Evolutionary conservation across 371 early-diverging fungal genomes (phyloP).

Genomic region (Saksenaea oblongispora): DNA sequence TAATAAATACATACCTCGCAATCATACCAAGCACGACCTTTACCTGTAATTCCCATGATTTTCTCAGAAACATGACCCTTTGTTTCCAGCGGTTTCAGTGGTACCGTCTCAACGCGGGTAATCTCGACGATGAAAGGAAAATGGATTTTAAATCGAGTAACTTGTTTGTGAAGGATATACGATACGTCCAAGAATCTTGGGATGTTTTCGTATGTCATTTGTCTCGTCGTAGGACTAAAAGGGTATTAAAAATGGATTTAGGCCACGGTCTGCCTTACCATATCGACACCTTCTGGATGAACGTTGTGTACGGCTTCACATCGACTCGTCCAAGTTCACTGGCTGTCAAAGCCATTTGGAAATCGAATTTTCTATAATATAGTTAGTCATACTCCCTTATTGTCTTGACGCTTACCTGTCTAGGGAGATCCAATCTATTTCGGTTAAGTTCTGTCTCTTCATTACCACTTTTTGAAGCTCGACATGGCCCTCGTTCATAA

Average conservation of each 20-base stretch:
- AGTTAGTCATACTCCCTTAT: not conserved
- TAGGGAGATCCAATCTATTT: conserved; percentile 42
- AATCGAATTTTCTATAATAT: conserved; percentile 39
- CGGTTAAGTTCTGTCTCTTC: conserved; percentile 21
- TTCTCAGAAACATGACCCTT: conserved; percentile 34
- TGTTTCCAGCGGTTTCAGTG: conserved; percentile 10
- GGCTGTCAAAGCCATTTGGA: conserved; percentile 30
- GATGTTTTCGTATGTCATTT: conserved; percentile 46
- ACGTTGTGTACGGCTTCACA: conserved; percentile 48
- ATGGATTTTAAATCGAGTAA: conserved; percentile 28
- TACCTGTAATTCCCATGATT: conserved; percentile 27
- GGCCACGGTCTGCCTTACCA: conserved; percentile 24
- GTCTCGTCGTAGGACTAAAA: conserved; percentile 28
- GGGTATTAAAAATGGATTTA: not conserved
- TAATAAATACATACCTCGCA: conserved; percentile 24
- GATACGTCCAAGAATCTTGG: conserved; percentile 40
- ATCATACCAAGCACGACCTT: conserved; percentile 38
- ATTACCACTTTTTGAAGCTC: conserved; percentile 38
- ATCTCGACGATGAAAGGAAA: conserved; percentile 43
- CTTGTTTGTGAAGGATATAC: conserved; percentile 31
- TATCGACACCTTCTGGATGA: conserved; percentile 44
- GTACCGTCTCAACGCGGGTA: conserved; percentile 37
- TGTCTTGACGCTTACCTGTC: conserved; percentile 34
- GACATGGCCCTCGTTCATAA: conserved; percentile 36
- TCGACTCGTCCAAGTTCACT: conserved; percentile 31